Percentiles rank a stretch among this genome's conserved stretches.
Evolutionary conservation across 2,329 filamentous ascomycete species (phyloP).

Genomic region (Decorospora gaudefroyi): DNA sequence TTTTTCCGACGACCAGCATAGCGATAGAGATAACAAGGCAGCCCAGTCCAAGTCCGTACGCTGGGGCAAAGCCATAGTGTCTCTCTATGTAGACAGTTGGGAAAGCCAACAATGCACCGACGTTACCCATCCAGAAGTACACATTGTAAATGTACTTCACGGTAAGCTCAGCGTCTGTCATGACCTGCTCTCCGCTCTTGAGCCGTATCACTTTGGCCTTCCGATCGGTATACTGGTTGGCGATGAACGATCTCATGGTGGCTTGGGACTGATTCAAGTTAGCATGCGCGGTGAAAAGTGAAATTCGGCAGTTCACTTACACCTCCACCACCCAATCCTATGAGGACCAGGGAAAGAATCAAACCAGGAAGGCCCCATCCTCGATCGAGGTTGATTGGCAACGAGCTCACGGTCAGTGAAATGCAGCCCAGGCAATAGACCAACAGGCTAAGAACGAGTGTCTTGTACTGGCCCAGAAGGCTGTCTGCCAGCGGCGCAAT

Average conservation of each 20-base stretch:
- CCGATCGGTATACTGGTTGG: conserved; percentile 42
- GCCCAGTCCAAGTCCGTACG: conserved; percentile 64
- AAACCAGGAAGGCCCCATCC: conserved; percentile 37
- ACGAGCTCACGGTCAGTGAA: conserved; percentile 29
- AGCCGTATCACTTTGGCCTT: conserved; percentile 25
- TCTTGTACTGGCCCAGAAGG: conserved; percentile 48
- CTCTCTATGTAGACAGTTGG: conserved; percentile 71
- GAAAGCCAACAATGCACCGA: conserved; percentile 67
- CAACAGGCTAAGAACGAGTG: conserved; percentile 40
- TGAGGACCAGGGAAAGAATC: conserved; percentile 39
- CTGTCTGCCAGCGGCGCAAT: conserved; percentile 48
- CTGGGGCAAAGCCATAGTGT: conserved; percentile 68
- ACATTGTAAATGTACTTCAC: conserved; percentile 49
- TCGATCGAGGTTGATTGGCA: conserved; percentile 20
- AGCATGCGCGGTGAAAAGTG: background rate
- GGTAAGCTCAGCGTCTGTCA: conserved; percentile 43
- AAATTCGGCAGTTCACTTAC: conserved; percentile 2
- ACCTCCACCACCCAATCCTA: conserved; percentile 49
- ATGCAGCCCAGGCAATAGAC: conserved; percentile 35
- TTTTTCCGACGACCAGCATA: conserved; percentile 52
- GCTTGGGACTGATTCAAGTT: conserved; percentile 30
- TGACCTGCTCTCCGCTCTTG: conserved; percentile 41
- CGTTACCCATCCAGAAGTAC: conserved; percentile 57
- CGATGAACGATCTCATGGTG: conserved; percentile 45
- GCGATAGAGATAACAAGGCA: conserved; percentile 67